phyloP scores from a whole-genome alignment of 768 basidiomycete species.

The Lentinula aciculospora region DNA sequence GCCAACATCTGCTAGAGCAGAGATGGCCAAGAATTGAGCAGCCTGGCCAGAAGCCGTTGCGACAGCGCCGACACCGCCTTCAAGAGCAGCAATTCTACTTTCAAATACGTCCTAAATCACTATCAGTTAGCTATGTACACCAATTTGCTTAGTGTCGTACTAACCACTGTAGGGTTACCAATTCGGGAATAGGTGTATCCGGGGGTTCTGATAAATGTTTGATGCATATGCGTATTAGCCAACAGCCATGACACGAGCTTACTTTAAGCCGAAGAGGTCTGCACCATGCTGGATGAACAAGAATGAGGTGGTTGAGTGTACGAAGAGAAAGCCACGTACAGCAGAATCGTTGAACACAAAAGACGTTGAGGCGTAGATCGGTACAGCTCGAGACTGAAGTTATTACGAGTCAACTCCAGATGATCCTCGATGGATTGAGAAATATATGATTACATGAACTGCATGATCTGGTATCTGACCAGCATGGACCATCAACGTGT shows the following conservation, averaged over 20 bases:
- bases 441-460: slow-evolving; percentile 33
- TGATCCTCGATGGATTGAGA: not conserved
- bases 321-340: slow-evolving; percentile 26
- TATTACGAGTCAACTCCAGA: not conserved
- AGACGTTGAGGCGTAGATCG: slow-evolving; percentile 71
- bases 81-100: slow-evolving; percentile 48
- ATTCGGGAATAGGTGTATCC: slow-evolving; percentile 68
- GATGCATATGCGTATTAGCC: not conserved
- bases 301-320: not conserved
- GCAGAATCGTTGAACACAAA: slow-evolving; percentile 70
- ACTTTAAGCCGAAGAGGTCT: slow-evolving; percentile 63
- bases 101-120: slow-evolving; percentile 46
- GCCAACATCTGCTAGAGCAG: slow-evolving; percentile 43
- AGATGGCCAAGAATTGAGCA: slow-evolving; percentile 57
- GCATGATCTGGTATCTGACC: slow-evolving; percentile 60
- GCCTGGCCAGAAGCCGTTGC: slow-evolving; percentile 54
- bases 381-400: slow-evolving; percentile 55
- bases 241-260: not conserved
- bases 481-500: slow-evolving; percentile 76
- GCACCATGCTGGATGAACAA: slow-evolving; percentile 50
- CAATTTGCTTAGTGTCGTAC: not conserved
- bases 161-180: slow-evolving; percentile 59
- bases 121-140: not conserved
- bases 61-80: slow-evolving; percentile 47
- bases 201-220: slow-evolving; percentile 28